Evolutionary conservation across 1,284 basidiomycete genomes (phyloP).

Genomic region (Volvariella surrecta): DNA sequence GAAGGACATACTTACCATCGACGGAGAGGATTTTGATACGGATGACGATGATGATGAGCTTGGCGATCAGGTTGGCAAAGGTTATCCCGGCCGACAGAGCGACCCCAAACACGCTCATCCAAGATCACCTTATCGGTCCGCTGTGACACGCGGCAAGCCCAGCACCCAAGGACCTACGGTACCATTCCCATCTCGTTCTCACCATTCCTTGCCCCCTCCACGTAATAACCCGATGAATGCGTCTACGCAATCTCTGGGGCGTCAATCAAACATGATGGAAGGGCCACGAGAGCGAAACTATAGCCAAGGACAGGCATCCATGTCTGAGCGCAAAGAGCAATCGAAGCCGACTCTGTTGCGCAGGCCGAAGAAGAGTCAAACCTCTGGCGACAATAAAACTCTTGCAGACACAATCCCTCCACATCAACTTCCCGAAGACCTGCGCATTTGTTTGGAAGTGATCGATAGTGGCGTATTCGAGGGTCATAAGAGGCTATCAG

Average conservation of each 20-base stretch:
- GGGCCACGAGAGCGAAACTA: conserved; percentile 42
- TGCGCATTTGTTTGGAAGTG: conserved; percentile 79
- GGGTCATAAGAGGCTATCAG: conserved; percentile 78
- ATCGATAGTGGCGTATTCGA: conserved; percentile 79
- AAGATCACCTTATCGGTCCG: conserved; percentile 65
- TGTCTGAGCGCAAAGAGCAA: conserved; percentile 11
- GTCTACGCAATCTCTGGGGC: conserved; percentile 62
- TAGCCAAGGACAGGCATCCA: conserved; percentile 28
- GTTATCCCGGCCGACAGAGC: conserved; percentile 28
- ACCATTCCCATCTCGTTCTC: conserved; percentile 72
- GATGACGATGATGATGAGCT: conserved; percentile 64
- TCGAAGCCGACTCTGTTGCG: conserved; percentile 44
- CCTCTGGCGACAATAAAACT: conserved; percentile 35
- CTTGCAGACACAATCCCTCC: conserved; percentile 54
- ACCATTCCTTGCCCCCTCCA: conserved; percentile 72
- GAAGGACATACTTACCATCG: conserved; percentile 54
- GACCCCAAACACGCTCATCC: conserved; percentile 56
- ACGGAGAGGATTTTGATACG: conserved; percentile 63
- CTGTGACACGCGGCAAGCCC: conserved; percentile 31
- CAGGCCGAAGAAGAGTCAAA: conserved; percentile 59
- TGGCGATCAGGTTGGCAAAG: conserved; percentile 42
- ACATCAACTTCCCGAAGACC: conserved; percentile 75
- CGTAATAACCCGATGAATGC: conserved; percentile 41
- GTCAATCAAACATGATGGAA: conserved; percentile 47
- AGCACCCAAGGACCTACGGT: conserved; percentile 39